phyloP scores from a whole-genome alignment of 1,139 yeast species.

The Taiozyma sp. region DNA sequence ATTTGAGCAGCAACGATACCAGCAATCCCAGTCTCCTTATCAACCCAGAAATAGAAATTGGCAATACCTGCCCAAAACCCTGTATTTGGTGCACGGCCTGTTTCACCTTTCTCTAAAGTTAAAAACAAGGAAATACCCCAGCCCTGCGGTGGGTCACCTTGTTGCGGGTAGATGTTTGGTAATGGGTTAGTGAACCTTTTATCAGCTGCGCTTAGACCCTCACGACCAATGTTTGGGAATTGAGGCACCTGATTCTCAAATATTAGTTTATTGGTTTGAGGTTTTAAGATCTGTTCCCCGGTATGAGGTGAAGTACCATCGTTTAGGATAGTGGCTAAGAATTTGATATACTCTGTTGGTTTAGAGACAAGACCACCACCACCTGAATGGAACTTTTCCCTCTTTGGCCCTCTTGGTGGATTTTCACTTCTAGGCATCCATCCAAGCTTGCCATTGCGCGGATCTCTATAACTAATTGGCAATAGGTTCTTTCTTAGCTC shows the following conservation, averaged over 20 bases:
- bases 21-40: constrained; percentile 29
- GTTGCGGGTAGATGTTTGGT: constrained; percentile 15
- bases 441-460: constrained; percentile 7
- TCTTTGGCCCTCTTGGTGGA: constrained; percentile 9
- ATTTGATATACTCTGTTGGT: constrained; percentile 31
- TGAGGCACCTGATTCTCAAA: constrained; percentile 18
- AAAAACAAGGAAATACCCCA: constrained; percentile 22
- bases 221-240: constrained; percentile 12
- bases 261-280: constrained; percentile 25
- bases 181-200: constrained; percentile 11
- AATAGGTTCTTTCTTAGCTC: constrained; percentile 13
- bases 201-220: constrained; percentile 3
- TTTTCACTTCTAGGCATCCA: constrained; percentile 7
- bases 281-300: constrained; percentile 26
- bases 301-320: constrained; percentile 30
- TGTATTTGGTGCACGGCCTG: constrained; percentile 31
- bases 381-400: constrained; percentile 27
- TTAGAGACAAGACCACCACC: constrained; percentile 35
- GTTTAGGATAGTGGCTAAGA: constrained; percentile 32
- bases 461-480: constrained; percentile 14
- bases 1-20: constrained; percentile 30
- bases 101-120: constrained; percentile 16
- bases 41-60: constrained; percentile 34
- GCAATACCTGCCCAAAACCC: constrained; percentile 34
- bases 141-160: constrained; percentile 19